Conservation (phyloP, 306 rosid genomes). For the Styphnolobium japonicum region DNA sequence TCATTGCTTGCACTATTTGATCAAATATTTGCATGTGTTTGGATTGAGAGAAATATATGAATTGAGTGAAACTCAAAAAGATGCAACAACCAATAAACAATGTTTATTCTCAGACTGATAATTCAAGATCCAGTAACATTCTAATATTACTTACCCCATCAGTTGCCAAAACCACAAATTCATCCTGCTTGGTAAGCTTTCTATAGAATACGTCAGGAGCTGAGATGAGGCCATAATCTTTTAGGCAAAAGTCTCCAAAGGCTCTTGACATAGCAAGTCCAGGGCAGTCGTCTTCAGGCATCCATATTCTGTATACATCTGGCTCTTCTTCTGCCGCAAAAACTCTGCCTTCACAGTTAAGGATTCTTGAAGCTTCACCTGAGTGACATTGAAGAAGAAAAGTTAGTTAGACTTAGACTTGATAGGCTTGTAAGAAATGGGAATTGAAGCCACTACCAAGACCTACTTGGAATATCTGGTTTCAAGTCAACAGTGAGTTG, state of each 20-base stretch:
- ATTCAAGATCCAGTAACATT: not conserved
- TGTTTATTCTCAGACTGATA: not conserved
- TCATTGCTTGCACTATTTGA: not conserved
- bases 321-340: constrained; percentile 76
- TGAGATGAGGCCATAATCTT: constrained; percentile 87
- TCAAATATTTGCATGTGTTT: not conserved
- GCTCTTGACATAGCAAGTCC: constrained; percentile 98
- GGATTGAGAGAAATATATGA: not conserved
- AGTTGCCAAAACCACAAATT: constrained; percentile 81
- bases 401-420: not conserved
- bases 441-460: not conserved
- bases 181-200: constrained; percentile 56
- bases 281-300: constrained; percentile 91
- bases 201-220: constrained; percentile 66
- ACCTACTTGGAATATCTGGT: constrained; percentile 77
- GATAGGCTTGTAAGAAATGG: constrained; percentile 1
- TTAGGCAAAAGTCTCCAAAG: constrained; percentile 90
- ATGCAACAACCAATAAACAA: not conserved
- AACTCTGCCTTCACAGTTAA: constrained; percentile 65
- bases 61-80: not conserved
- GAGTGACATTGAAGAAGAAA: constrained; percentile 13
- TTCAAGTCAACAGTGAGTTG: constrained; percentile 90
- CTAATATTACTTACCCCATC: constrained; percentile 65
- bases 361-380: constrained; percentile 89
- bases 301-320: constrained; percentile 80